Conservation (phyloP, 768 basidiomycete species). For the Epithele typhae region DNA sequence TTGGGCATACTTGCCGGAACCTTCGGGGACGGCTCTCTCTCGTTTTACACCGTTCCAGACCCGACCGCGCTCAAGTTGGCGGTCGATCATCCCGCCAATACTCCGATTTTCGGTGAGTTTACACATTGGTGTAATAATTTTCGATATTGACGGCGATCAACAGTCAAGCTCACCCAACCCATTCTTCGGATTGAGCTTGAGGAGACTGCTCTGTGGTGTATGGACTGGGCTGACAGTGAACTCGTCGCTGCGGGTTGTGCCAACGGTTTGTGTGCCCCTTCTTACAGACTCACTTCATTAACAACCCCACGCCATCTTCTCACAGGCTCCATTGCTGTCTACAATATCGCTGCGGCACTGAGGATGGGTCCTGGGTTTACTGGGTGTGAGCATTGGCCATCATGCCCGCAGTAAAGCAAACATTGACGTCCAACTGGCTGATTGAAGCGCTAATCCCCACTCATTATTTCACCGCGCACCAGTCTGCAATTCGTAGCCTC, state of each 20-base stretch:
- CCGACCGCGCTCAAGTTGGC: constrained; percentile 40
- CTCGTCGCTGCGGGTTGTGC: constrained; percentile 78
- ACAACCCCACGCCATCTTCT: neutral
- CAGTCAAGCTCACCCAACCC: constrained; percentile 62
- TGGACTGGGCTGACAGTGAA: constrained; percentile 91
- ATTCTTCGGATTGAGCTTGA: constrained; percentile 69
- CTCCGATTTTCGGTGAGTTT: neutral
- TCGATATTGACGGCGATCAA: no score
- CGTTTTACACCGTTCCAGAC: constrained; percentile 75
- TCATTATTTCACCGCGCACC: constrained; percentile 70
- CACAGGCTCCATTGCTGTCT: constrained; percentile 31
- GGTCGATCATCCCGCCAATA: constrained; percentile 48
- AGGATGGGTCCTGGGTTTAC: constrained; percentile 33
- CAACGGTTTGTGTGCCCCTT: constrained; percentile 52
- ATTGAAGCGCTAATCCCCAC: constrained; percentile 42
- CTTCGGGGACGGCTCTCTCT: constrained; percentile 84
- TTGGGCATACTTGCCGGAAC: constrained; percentile 82
- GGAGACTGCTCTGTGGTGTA: constrained; percentile 69
- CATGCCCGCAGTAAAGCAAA: no score
- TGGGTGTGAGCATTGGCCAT: no score
- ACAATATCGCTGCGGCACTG: constrained; percentile 26
- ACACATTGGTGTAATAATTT: no score
- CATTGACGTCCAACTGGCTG: no score
- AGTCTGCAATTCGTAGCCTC: constrained; percentile 73
- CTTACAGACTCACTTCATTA: no score